Base-by-base conservation (phyloP, 2,329 filamentous ascomycete genomes). In the Trichothecium sympodiale region DNA sequence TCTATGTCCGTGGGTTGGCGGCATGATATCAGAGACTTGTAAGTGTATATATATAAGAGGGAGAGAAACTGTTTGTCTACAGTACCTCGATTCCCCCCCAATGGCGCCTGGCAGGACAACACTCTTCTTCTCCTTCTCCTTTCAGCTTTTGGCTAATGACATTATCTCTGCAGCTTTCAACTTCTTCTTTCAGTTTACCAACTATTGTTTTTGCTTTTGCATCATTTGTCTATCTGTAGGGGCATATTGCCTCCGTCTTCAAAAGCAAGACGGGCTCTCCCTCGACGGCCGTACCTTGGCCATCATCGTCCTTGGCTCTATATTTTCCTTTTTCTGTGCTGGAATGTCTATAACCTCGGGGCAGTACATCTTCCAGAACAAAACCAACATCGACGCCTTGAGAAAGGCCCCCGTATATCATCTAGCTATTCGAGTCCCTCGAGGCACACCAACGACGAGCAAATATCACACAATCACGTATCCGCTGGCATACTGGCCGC, bases 1-100 rank as follows among this genome's bases (percentile, higher is more conserved):
- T 52, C 91, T 88, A 49, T 98, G 91, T 51, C 91, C 89, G 0
- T 96, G 82, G 83, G 88, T 94, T n/a, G 89, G 89, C 4, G 91
- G 89, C 16, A 83, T 94, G 44, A 79, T 98, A 8, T 82, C 78
- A 0, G 88, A 95, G 54, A 87, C 77, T 2, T 77, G 72, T 76
- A 49, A 53, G 71, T 56, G 29, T 31, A 38, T 25, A 6, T 25
- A 10, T 6, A 25, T 10, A 25, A 25, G n/a, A n/a, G n/a, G n/a
- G n/a, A n/a, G n/a, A n/a, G n/a, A n/a, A n/a, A n/a, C n/a, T n/a
- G n/a, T n/a, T n/a, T n/a, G n/a, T n/a, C n/a, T n/a, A n/a, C n/a
- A n/a, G n/a, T n/a, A n/a, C n/a, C n/a, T n/a, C n/a, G n/a, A n/a
- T n/a, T n/a, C n/a, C n/a, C n/a, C n/a, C n/a, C n/a, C n/a, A n/a